These are phyloP conservation scores for Aspergillus sp. DNA, from an alignment of 2,329 filamentous ascomycete species.

Conservation along the genomic window DNA sequence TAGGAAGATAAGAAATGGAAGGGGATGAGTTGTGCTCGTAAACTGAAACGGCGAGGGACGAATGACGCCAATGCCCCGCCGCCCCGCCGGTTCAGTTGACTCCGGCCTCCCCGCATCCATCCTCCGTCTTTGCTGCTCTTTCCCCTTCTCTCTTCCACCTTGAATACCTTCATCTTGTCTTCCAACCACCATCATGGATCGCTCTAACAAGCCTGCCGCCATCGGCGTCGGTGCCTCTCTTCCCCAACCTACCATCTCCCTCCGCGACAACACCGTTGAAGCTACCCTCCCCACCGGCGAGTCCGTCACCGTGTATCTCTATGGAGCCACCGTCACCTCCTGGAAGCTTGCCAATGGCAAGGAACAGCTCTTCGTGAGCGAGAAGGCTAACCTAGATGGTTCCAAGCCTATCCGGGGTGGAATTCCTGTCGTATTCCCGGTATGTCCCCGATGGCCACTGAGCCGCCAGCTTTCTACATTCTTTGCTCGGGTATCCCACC, in stretches of 20 bases:
- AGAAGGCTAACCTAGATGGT: slow-evolving; percentile 78
- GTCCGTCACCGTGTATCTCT: slow-evolving; percentile 80
- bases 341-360: slow-evolving; percentile 81
- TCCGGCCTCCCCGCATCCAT: background rate
- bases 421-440: slow-evolving; percentile 89
- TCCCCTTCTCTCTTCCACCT: background rate
- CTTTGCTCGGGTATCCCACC: no score
- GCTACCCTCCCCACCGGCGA: slow-evolving; percentile 84
- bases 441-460: slow-evolving; percentile 48
- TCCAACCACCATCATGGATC: slow-evolving; percentile 60
- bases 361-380: slow-evolving; percentile 86
- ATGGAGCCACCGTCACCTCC: slow-evolving; percentile 86
- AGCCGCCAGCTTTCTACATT: background rate
- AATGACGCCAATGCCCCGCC: background rate
- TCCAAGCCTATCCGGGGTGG: slow-evolving; percentile 87
- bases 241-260: slow-evolving; percentile 75
- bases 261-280: slow-evolving; percentile 72
- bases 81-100: background rate
- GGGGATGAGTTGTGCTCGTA: background rate
- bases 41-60: background rate
- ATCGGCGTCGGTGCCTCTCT: slow-evolving; percentile 72
- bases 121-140: background rate
- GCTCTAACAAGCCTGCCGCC: slow-evolving; percentile 78
- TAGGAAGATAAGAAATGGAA: no score
- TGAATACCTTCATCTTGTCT: background rate